phyloP scores from a whole-genome alignment of 1,139 yeast species.

The Suhomyces panamericanus region DNA sequence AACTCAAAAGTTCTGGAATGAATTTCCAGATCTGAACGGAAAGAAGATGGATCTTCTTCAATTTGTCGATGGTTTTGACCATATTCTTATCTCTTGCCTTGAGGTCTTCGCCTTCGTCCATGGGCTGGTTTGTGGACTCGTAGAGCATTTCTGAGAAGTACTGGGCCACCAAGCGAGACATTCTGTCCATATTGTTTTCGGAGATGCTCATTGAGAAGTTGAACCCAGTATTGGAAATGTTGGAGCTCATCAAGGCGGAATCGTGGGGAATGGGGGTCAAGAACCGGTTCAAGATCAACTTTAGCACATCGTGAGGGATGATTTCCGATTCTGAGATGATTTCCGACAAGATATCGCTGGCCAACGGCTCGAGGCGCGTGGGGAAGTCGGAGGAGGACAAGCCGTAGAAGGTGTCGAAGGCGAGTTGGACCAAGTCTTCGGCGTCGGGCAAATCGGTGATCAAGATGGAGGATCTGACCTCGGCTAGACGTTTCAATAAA shows the following conservation, averaged over 20 bases:
- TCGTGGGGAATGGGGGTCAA: constrained; percentile 19
- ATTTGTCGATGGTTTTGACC: constrained; percentile 32
- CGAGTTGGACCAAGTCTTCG: constrained; percentile 49
- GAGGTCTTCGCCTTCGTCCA: constrained; percentile 14
- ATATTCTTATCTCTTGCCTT: constrained; percentile 6
- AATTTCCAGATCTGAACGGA: constrained; percentile 72
- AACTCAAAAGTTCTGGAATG: constrained; percentile 71
- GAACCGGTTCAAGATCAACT: constrained; percentile 59
- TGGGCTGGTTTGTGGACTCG: constrained; percentile 41
- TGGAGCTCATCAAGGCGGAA: constrained; percentile 17
- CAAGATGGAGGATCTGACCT: constrained; percentile 75
- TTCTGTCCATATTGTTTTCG: constrained; percentile 66
- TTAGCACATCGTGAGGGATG: constrained; percentile 64
- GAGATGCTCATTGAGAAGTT: constrained; percentile 69
- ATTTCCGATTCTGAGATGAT: constrained; percentile 72
- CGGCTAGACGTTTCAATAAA: constrained; percentile 68
- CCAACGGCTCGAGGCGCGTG: constrained; percentile 53
- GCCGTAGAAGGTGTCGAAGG: constrained; percentile 67
- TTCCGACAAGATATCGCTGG: constrained; percentile 71
- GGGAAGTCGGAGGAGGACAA: constrained; percentile 43
- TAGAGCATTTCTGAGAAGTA: constrained; percentile 76
- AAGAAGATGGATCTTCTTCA: constrained; percentile 61
- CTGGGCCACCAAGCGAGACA: constrained; percentile 78
- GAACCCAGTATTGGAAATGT: constrained; percentile 56
- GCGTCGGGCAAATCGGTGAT: constrained; percentile 74